These are phyloP conservation scores for Eucalyptus erythrocorys DNA, from an alignment of 345 rosid species.

Conservation along the genomic window DNA sequence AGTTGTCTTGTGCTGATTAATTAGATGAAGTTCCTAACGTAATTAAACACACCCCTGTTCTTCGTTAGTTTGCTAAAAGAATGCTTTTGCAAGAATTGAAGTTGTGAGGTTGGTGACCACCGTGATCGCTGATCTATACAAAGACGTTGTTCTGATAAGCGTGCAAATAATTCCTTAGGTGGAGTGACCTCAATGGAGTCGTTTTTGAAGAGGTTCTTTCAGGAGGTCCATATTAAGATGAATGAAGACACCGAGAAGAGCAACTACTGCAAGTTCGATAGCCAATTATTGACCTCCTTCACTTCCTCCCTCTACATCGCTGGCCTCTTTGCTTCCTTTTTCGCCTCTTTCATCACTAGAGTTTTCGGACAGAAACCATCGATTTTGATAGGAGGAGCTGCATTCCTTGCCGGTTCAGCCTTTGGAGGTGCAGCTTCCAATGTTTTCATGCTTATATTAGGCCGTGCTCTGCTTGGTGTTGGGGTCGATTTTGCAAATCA, in stretches of 20 bases:
- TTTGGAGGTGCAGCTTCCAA: slow-evolving; percentile 41
- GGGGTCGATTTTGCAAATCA: slow-evolving; percentile 73
- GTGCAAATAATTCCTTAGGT: slow-evolving; percentile 16
- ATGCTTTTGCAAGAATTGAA: neutral
- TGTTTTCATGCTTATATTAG: slow-evolving; percentile 47
- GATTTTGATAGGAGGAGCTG: slow-evolving; percentile 40
- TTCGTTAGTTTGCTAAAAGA: neutral
- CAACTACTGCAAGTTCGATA: slow-evolving; percentile 68
- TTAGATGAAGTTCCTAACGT: neutral
- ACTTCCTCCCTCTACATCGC: slow-evolving; percentile 71
- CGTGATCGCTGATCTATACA: neutral
- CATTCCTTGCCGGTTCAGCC: slow-evolving; percentile 52
- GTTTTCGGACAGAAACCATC: slow-evolving; percentile 53
- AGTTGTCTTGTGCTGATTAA: neutral
- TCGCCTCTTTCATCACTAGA: slow-evolving; percentile 46
- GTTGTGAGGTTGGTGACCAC: neutral
- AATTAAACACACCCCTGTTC: neutral
- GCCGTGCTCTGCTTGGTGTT: slow-evolving; percentile 55
- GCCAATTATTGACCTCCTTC: slow-evolving; percentile 58
- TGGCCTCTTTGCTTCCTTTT: slow-evolving; percentile 45
- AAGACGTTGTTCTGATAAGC: neutral
- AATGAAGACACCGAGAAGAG: slow-evolving; percentile 27
- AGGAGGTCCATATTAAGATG: slow-evolving; percentile 38
- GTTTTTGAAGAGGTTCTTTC: slow-evolving; percentile 44
- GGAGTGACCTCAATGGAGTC: slow-evolving; percentile 79